Base-by-base conservation (phyloP, 495 filamentous ascomycete species). In the Neurospora discreta region DNA sequence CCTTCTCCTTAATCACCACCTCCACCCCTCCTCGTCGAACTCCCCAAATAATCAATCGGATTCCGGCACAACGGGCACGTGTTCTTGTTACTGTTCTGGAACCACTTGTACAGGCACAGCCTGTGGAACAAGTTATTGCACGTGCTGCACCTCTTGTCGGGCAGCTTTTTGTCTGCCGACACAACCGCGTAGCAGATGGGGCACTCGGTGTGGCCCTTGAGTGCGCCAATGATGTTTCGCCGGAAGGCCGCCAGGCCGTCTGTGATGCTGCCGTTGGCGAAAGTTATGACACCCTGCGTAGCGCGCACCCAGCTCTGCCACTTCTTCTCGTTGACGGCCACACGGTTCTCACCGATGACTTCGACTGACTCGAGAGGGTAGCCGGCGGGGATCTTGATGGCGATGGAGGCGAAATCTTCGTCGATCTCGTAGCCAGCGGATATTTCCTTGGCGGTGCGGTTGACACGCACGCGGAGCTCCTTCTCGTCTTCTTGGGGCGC, bases 171-270 rank as follows among this genome's bases (percentile, higher is more conserved):
- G 78, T 97, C 94, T 18, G 86, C 89, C 38, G 92, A 90, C 70
- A 99, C 91, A 75, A 98, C 93, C 65, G 90, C 93, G 82, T 98
- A 98, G 83, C 95, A 99, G 78, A 98, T 98, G 5, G 95, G 92
- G 77, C 95, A 99, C 82, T 98, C 95, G 15, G 87, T 93, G 79
- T 98, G 93, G 4, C 93, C 95, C 82, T 97, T 95, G 73, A 99
- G 84, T 13, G 93, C 91, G 2, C 92, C 92, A 16, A 89, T 87
- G 1, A 98, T 89, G 79, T 98, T 97, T 69, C 88, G 86, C 39
- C 91, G 86, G 86, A 95, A 98, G 23, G 91, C 89, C 36, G 89
- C 82, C 30, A 99, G 84, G 0, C 94, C 95, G 72, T 98, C 94
- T 40, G 92, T 90, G 72, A 98, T 86, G 75, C 85, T 90, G 68